A percentile compares a stretch with the other conserved stretches of the same genome.
Evolutionary conservation across 345 rosid genomes (phyloP).

Genomic region (Punica granatum): DNA sequence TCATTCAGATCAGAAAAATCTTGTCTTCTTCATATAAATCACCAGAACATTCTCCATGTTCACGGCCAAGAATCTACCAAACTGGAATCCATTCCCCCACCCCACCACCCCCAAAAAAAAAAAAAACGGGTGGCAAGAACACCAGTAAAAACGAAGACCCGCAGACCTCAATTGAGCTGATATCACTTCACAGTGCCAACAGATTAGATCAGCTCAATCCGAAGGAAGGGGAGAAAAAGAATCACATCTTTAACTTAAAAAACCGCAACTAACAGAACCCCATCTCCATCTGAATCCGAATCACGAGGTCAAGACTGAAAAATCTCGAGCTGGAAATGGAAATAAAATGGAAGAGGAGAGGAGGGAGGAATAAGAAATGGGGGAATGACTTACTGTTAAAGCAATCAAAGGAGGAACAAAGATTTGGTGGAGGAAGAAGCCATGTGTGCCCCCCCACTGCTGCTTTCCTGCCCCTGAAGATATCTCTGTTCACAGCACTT

Average conservation of each 20-base stretch:
- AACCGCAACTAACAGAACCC: neutral
- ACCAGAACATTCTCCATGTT: neutral
- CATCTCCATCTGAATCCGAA: no score
- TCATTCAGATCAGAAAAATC: neutral
- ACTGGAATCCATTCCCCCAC: neutral
- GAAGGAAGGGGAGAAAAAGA: no score
- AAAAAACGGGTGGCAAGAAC: neutral
- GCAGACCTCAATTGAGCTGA: neutral
- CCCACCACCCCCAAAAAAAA: neutral
- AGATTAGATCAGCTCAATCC: neutral
- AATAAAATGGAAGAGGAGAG: neutral
- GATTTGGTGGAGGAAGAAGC: neutral
- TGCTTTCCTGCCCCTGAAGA: neutral
- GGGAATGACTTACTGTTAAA: slow-evolving; percentile 12
- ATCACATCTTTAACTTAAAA: neutral
- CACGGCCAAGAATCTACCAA: neutral
- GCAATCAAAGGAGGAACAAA: slow-evolving; percentile 3
- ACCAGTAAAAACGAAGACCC: neutral
- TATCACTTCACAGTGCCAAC: neutral
- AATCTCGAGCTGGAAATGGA: neutral
- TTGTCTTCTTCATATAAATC: neutral
- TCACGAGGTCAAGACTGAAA: no score
- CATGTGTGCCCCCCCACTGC: neutral
- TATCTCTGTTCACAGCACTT: neutral
- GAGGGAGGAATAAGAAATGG: neutral